These are phyloP conservation scores for Naganishia vishniacii DNA, from an alignment of 768 basidiomycete genomes.

Conservation along the genomic window DNA sequence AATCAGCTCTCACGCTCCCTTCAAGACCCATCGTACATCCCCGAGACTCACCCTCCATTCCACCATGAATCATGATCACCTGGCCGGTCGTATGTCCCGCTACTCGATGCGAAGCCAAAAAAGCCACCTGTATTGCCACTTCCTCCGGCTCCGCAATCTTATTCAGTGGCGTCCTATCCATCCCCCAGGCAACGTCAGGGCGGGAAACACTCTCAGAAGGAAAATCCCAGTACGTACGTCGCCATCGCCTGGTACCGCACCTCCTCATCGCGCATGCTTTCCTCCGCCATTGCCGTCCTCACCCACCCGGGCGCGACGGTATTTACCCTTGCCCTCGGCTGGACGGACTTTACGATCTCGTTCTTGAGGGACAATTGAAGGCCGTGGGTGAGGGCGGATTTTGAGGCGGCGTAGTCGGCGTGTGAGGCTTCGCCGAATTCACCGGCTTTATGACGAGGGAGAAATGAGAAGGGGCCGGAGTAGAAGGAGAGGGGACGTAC, in stretches of 20 bases:
- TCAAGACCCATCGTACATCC: background rate
- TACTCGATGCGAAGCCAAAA: conserved; percentile 58
- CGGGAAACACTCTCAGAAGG: background rate
- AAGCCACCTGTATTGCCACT: conserved; percentile 61
- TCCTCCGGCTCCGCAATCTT: conserved; percentile 63
- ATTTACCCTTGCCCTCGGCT: conserved; percentile 59
- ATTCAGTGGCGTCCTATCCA: conserved; percentile 62
- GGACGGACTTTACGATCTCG: conserved; percentile 61
- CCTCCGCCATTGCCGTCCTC: conserved; percentile 60
- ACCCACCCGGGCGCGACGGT: conserved; percentile 62
- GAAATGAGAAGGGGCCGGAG: background rate
- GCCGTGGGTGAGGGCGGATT: conserved; percentile 48
- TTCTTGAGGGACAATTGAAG: conserved; percentile 66
- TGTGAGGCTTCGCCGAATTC: conserved; percentile 67
- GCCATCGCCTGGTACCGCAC: conserved; percentile 61
- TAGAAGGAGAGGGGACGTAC: background rate
- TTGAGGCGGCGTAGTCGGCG: conserved; percentile 37
- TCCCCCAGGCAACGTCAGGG: background rate
- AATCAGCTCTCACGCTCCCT: background rate
- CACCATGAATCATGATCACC: conserved; percentile 66
- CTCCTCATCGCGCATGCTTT: conserved; percentile 56
- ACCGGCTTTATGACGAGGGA: conserved; percentile 54
- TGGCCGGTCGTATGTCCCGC: conserved; percentile 70
- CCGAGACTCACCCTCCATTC: conserved; percentile 64
- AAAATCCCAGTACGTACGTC: conserved; percentile 54